phyloP scores from a whole-genome alignment of 1,139 yeast genomes.

The Hyphopichia burtonii region DNA sequence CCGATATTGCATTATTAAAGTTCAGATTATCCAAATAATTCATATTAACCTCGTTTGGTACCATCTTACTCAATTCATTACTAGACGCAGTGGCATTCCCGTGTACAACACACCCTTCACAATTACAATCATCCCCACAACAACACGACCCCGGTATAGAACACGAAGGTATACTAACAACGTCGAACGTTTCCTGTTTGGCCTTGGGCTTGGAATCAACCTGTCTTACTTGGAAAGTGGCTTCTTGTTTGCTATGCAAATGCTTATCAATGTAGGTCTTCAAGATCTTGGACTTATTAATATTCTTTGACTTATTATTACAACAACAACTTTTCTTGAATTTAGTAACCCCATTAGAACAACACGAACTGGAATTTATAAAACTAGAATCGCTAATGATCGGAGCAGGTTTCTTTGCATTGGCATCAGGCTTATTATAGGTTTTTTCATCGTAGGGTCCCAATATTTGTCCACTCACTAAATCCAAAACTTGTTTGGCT shows the following conservation, averaged over 20 bases:
- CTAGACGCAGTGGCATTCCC: slow-evolving; percentile 23
- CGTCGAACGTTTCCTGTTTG: slow-evolving; percentile 14
- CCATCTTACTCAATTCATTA: slow-evolving; percentile 9
- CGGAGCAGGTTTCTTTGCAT: slow-evolving; percentile 21
- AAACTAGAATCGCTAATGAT: slow-evolving; percentile 34
- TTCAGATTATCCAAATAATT: slow-evolving; percentile 7
- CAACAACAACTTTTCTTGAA: slow-evolving; percentile 30
- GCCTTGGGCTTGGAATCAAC: too few species aligned
- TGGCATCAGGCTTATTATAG: slow-evolving; percentile 8
- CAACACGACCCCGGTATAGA: slow-evolving; percentile 51
- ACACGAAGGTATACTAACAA: slow-evolving; percentile 37
- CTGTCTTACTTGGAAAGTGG: too few species aligned
- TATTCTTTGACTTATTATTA: slow-evolving; percentile 18
- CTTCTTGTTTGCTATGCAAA: slow-evolving; percentile 6
- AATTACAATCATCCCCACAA: slow-evolving; percentile 47
- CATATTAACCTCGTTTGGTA: slow-evolving; percentile 7
- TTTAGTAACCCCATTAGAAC: slow-evolving; percentile 24
- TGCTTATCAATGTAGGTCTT: slow-evolving; percentile 33
- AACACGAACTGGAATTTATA: slow-evolving; percentile 35
- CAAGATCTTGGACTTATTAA: slow-evolving; percentile 37
- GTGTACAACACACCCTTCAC: slow-evolving; percentile 50
- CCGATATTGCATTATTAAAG: not conserved
- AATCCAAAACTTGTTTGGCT: slow-evolving; percentile 51
- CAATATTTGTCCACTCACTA: slow-evolving; percentile 42
- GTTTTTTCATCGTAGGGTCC: slow-evolving; percentile 37